phyloP scores from a whole-genome alignment of 495 filamentous ascomycete species.

The Neurospora sp. region DNA sequence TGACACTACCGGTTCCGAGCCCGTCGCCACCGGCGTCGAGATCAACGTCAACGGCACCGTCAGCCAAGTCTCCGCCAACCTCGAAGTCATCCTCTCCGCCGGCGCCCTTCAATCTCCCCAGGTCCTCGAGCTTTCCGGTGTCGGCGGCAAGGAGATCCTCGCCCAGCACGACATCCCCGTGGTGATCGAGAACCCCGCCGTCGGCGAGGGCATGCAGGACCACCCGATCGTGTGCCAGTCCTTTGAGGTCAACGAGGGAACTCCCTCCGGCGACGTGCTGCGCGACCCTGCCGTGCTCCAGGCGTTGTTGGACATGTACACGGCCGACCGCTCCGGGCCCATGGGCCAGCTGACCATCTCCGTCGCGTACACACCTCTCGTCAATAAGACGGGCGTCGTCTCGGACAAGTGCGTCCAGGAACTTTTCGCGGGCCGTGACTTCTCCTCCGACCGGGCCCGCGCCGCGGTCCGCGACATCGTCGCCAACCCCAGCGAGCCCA shows the following conservation, averaged over 20 bases:
- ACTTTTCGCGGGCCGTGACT: conserved; percentile 16
- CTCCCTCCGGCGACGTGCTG: conserved; percentile 31
- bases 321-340: conserved; percentile 20
- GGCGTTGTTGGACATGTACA: conserved; percentile 27
- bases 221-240: conserved; percentile 30
- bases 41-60: conserved; percentile 21
- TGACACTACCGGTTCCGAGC: conserved; percentile 5
- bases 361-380: conserved; percentile 32
- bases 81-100: conserved; percentile 49
- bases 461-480: conserved; percentile 20
- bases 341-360: conserved; percentile 30
- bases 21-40: conserved; percentile 26
- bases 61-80: conserved; percentile 17
- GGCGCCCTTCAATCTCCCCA: conserved; percentile 51
- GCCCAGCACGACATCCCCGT: conserved; percentile 54
- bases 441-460: neutral
- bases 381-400: conserved; percentile 26
- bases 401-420: conserved; percentile 14
- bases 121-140: conserved; percentile 60
- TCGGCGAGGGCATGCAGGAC: conserved; percentile 59
- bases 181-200: conserved; percentile 60
- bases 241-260: conserved; percentile 32
- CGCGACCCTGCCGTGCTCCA: conserved; percentile 30
- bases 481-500: conserved; percentile 16
- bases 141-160: conserved; percentile 61